These are phyloP conservation scores for Polygonum maritimum DNA, from an alignment of 148 eudicot species.

Conservation along the genomic window DNA sequence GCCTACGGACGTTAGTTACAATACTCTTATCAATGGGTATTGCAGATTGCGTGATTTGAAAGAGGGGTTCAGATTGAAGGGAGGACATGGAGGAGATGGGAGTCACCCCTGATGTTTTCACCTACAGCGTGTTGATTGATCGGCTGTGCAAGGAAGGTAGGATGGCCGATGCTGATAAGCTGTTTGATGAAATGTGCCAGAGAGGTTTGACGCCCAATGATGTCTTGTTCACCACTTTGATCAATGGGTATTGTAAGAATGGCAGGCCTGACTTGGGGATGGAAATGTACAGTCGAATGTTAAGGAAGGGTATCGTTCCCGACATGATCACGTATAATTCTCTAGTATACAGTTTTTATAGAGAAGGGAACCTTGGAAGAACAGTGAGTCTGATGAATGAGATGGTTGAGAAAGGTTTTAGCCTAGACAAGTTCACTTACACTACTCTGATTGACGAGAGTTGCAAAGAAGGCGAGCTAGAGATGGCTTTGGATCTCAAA, in stretches of 20 bases:
- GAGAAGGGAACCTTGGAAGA: conserved; percentile 31
- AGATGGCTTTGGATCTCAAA: conserved; percentile 39
- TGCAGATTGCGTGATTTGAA: conserved; percentile 38
- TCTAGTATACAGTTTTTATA: conserved; percentile 53
- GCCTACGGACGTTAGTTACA: conserved; percentile 61
- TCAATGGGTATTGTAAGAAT: conserved; percentile 51
- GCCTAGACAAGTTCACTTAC: conserved; percentile 64
- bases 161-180: conserved; percentile 39
- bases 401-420: conserved; percentile 41
- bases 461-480: conserved; percentile 66
- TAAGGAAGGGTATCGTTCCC: conserved; percentile 43
- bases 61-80: conserved; percentile 50
- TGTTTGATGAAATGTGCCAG: conserved; percentile 48
- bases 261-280: conserved; percentile 36
- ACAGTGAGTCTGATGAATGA: conserved; percentile 37
- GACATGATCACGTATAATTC: conserved; percentile 64
- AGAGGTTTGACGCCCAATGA: conserved; percentile 53
- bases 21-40: conserved; percentile 62
- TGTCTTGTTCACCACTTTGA: conserved; percentile 56
- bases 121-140: conserved; percentile 52
- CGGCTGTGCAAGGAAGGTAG: conserved; percentile 40
- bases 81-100: conserved; percentile 40
- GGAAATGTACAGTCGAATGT: conserved; percentile 41
- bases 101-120: conserved; percentile 46
- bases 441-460: conserved; percentile 68